Evolutionary conservation across 805 yeast genomes (phyloP), one percentile per base, ranked within the genome.

Genomic region (Hanseniaspora lachancei): DNA sequence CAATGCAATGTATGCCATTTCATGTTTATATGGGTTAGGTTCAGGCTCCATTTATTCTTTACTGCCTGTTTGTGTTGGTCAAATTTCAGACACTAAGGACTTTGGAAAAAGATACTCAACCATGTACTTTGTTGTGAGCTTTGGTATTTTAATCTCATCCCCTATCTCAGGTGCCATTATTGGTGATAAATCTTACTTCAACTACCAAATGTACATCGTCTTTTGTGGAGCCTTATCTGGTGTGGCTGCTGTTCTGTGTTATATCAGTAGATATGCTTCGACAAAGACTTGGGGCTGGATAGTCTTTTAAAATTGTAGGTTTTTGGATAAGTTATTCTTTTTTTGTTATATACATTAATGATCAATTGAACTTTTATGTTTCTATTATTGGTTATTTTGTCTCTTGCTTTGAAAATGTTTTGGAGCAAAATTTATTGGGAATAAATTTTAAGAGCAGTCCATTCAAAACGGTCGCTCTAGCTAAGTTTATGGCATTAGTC

Each of bases 41-140:
- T 70, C 78, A 3, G 75, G 80, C 3, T 72, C 81, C 1, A 75
- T 77, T 8, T 68, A 78, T 49, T 71, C 80, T 6, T 62, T 78
- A 38, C 71, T 77, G 15, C 82, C 82, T 2, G 78, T 75, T 2
- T 74, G 79, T 58, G 68, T 75, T 48, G 80, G 79, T 0, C 76
- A 75, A 42, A 76, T 79, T 38, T 75, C 80, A 34, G 73, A 74
- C 48, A 72, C 74, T 1, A 74, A 74, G 38, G 72, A 69, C 55
- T 76, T 75, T 61, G 80, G 80, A 15, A 71, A 72, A 59, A 70
- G 77, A 27, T 76, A 75, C 61, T 76, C 79, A 2, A 73, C 78
- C 2, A 72, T 77, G 63, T 80, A 79, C 62, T 72, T 77, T 43
- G 66, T 77, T 61, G 79, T 76, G 5, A 73, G 83, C 2, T 71